Base-by-base conservation (phyloP, 2,329 filamentous ascomycete genomes). In the Periconia digitata region DNA sequence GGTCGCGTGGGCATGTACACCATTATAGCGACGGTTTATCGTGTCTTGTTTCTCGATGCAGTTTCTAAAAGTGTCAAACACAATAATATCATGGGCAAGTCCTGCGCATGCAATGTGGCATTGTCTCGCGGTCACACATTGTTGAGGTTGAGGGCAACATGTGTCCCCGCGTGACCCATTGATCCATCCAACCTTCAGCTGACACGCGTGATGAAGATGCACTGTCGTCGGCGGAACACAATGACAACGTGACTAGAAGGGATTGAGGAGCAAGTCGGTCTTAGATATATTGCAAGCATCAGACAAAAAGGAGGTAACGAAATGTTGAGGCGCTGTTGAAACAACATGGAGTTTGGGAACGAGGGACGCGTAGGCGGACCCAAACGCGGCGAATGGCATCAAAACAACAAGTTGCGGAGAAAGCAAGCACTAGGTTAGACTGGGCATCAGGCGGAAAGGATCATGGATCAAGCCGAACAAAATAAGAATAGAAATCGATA, bases 271-370 rank as follows among this genome's bases (percentile, higher is more conserved):
- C 15, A 22, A n/a, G 13, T 38, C 43, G 23, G 18, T 21, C 15
- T 12, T 34, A 29, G 38, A 16, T 27, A 43, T 13, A 22, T n/a
- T 16, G 15, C 34, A 22, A n/a, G 12, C 17, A 20, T 15, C 13
- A 2, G 16, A 47, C 22, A 13, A 35, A 22, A 47, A 16, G 23
- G 34, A 29, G 35, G 43, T 18, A 23, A 43, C 37, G 43, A 40
- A 48, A 40, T 49, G 54, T 53, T 56, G 54, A 44, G 49, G 55
- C 50, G 42, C 22, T 58, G 53, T 58, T 51, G 54, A 61, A 64
- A 63, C 61, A 59, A 50, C 53, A 56, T 40, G 47, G 49, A 45
- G 46, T 34, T 39, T 39, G 40, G 46, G 36, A 32, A 23, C 40
- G 35, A 36, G 43, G 29, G 49, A 55, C 49, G 53, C 53, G 58